Percentiles rank a stretch among this genome's conserved stretches.
These are phyloP conservation scores for Eutypella sp. DNA, from an alignment of 2,329 filamentous ascomycete species.

Conservation along the genomic window DNA sequence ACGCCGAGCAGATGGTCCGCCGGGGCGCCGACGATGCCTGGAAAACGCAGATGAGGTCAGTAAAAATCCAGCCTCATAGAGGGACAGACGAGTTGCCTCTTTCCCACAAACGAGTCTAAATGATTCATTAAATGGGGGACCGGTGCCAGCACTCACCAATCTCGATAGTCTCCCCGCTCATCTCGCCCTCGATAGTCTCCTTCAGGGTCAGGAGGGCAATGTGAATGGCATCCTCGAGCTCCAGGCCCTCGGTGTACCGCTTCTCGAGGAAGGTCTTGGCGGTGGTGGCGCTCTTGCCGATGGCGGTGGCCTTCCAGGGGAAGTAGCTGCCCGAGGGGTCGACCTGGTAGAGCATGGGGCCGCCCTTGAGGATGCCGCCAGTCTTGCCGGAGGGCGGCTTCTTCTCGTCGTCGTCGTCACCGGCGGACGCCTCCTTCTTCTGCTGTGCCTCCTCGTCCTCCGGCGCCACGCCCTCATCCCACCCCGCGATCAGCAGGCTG, in stretches of 20 bases:
- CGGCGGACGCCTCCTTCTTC: conserved; percentile 52
- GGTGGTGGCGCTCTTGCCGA: conserved; percentile 96
- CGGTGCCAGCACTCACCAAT: conserved; percentile 78
- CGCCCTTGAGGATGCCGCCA: conserved; percentile 90
- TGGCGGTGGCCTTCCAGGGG: conserved; percentile 98
- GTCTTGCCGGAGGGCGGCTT: conserved; percentile 81
- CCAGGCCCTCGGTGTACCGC: conserved; percentile 93
- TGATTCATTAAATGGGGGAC: too few species aligned
- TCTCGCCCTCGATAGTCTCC: conserved; percentile 98
- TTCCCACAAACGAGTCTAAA: too few species aligned
- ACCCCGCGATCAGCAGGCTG: conserved; percentile 89
- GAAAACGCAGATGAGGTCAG: conserved; percentile 24
- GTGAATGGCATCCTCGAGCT: conserved; percentile 96
- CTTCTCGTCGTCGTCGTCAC: conserved; percentile 41
- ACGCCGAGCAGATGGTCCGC: conserved; percentile 89
- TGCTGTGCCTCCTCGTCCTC: conserved; percentile 65
- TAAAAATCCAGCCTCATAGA: conserved; percentile 10
- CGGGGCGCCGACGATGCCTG: conserved; percentile 91
- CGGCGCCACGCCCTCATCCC: conserved; percentile 94
- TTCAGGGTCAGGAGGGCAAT: conserved; percentile 96
- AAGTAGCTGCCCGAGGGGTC: conserved; percentile 99
- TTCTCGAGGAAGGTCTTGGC: conserved; percentile 99
- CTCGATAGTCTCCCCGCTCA: conserved; percentile 97
- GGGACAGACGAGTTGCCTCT: neutral
- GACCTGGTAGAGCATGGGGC: conserved; percentile 96